Base-by-base conservation (phyloP, 2,329 filamentous ascomycete genomes). In the Paramyrothecium roridum region DNA sequence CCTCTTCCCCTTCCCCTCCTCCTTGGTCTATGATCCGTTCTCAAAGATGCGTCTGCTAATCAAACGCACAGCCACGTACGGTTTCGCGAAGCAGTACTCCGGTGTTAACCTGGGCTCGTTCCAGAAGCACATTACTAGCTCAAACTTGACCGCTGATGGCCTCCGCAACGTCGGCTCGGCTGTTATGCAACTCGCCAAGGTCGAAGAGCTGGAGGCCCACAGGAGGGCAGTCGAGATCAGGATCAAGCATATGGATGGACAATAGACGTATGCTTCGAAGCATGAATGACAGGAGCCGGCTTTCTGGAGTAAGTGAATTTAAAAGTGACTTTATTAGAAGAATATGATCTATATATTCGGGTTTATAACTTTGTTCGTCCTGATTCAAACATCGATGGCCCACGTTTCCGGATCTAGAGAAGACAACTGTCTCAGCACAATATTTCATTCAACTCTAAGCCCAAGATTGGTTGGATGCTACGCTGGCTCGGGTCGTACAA, bases 21-120 rank as follows among this genome's bases (percentile, higher is more conserved):
- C 16, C 4, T 22, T 13, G 17, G 10, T 20, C 21, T 8, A 7
- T 6, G 46, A 26, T 16, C 21, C 40, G 3, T 20, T 19, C 37
- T 12, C 59, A 63, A 56, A 61, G 53, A 19, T 19, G 50, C 33
- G 12, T 10, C 26, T 30, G 26, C 26, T 30, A 30, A 30, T 10
- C 4, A 30, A 10, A 30, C 26, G 10, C 4, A 3, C 63, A 96
- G 92, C 95, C 52, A 99, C 95, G 0, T 99, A 98, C 69, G 95
- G 95, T 45, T 99, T 96, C 67, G 95, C 95, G 50, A 96, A 96
- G 76, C 95, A 99, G 73, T 99, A 99, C 78, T 97, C 92, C 7
- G 95, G 95, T 52, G 95, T 99, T 68, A 99, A 96, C 73, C 83
- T 99, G 7, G 91, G 85, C 33, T 98, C 93, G 2, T 99, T 97